Percentiles rank a stretch among this genome's conserved stretches.
Conservation (phyloP, 345 rosid genomes). For the Nephelium lappaceum region DNA sequence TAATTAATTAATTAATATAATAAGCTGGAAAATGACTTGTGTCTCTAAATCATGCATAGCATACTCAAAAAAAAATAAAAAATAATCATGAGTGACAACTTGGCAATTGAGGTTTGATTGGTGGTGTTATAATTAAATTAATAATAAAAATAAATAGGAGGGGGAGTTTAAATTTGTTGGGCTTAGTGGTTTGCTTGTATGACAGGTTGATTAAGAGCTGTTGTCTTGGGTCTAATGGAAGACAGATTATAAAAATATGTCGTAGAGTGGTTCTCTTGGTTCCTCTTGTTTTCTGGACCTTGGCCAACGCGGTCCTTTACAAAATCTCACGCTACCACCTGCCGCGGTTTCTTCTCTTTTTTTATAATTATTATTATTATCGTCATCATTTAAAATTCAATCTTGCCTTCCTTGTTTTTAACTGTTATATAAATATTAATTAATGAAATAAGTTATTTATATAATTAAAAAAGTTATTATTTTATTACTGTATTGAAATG, state of each 20-base stretch:
- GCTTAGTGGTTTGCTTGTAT: conserved; percentile 12
- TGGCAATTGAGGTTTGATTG: neutral
- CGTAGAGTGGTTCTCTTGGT: neutral
- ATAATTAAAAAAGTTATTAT: too few relatives aligned
- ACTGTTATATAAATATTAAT: neutral
- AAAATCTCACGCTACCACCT: neutral
- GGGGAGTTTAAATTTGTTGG: neutral
- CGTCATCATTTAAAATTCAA: neutral
- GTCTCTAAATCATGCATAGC: conserved; percentile 20
- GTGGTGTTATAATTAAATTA: neutral
- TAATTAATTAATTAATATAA: neutral
- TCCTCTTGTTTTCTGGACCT: neutral
- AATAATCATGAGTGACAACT: neutral
- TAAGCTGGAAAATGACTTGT: conserved; percentile 6
- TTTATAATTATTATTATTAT: too few relatives aligned
- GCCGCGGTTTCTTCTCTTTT: too few relatives aligned
- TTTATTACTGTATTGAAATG: too few relatives aligned
- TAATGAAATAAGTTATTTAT: too few relatives aligned
- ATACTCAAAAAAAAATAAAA: neutral
- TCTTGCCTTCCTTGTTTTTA: neutral
- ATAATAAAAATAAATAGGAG: neutral
- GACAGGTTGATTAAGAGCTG: conserved; percentile 12
- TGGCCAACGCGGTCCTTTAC: neutral
- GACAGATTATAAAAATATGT: neutral
- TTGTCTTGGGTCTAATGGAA: conserved; percentile 4